A percentile compares a stretch with the other conserved stretches of the same genome.
phyloP scores from a whole-genome alignment of 352 stramenopile species.

The Saprolegnia diclina region DNA sequence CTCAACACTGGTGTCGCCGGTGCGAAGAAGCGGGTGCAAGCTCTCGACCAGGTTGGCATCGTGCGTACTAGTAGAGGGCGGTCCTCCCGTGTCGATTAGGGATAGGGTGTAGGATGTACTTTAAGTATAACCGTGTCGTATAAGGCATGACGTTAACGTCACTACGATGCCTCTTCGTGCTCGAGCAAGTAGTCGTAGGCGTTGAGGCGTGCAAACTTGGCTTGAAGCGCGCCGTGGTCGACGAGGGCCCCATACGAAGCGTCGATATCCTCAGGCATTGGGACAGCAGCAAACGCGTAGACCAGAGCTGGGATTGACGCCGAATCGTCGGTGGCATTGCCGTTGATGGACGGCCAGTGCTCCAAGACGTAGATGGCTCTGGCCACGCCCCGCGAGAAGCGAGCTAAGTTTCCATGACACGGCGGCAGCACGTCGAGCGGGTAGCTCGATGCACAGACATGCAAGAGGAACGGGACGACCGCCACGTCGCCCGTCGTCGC shows the following conservation, averaged over 20 bases:
- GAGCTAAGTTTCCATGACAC: conserved; percentile 3
- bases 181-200: conserved; percentile 17
- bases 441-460: conserved; percentile 13
- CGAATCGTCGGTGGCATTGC: background rate
- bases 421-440: background rate
- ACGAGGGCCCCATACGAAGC: background rate
- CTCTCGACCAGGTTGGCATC: too few species aligned
- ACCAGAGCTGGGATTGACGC: background rate
- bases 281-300: background rate
- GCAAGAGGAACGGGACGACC: background rate
- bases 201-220: conserved; percentile 2
- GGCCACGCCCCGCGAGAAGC: conserved; percentile 13
- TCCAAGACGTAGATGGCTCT: conserved; percentile 2
- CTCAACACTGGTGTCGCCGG: too few species aligned
- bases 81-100: too few species aligned
- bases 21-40: too few species aligned
- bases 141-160: too few species aligned
- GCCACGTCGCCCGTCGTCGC: background rate
- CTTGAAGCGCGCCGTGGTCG: background rate
- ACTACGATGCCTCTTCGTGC: background rate
- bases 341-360: background rate
- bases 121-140: too few species aligned
- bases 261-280: background rate
- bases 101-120: too few species aligned
- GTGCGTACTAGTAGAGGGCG: too few species aligned